Evolutionary conservation across 176 grass and related monocot genomes (phyloP), one percentile per base, ranked within the genome.

Genomic region (Poa pratensis): DNA sequence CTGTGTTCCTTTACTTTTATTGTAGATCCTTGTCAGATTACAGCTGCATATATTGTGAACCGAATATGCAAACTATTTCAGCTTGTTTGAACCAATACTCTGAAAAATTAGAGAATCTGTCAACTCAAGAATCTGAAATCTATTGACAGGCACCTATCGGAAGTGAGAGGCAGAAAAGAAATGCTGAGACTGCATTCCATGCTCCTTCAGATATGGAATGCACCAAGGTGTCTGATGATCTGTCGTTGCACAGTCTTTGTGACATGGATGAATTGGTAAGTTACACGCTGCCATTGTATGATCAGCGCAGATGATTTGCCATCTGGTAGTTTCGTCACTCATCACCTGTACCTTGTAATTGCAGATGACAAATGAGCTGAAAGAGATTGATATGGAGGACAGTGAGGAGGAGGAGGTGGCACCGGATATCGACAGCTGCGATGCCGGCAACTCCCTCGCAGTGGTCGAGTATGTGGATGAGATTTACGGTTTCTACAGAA

Each of bases 311-410:
- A 22, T 65, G 74, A 54, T 20, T 69, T 59, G 13, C 5, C 61
- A 52, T 69, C 67, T 61, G 22, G 24, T 88, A 51, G 0, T 14
- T 77, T 57, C 76, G 5, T 77, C 11, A 6, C 58, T 76, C 28
- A 87, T n/a, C 34, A 75, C 16, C 22, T 45, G 23, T 73, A 50
- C 22, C 46, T 40, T 83, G 68, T 34, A 11, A 65, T 69, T 90
- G 79, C 68, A 95, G 96, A 92, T 85, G 61, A 90, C 35, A 22
- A 84, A 66, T 60, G 95, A 88, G 35, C 73, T 90, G 1, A 84
- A 95, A 66, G 92, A 94, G 24, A 95, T 94, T 7, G 96, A 95
- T 73, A 98, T 98, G 93, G 89, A 98, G 77, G 93, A 95, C 84
- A 80, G 88, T 13, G 89, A 93, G 72, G 90, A 93, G 61, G 63